Base-by-base conservation (phyloP, 1,284 basidiomycete genomes). In the Leucoagaricus sp. region DNA sequence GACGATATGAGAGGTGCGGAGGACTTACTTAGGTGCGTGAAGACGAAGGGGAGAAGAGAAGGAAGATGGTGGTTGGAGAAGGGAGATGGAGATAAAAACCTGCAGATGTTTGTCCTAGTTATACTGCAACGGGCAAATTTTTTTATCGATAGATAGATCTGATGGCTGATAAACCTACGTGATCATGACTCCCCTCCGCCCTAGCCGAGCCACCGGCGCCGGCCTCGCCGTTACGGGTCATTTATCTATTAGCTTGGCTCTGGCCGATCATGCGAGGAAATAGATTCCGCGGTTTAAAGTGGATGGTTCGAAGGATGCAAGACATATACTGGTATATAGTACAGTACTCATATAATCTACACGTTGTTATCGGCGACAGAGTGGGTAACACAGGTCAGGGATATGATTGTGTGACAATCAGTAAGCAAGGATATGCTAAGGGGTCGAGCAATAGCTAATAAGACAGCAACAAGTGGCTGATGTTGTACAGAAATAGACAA, bases 111-210 rank as follows among this genome's bases (percentile, higher is more conserved):
- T 81, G 77, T 74, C 69, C 78, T 80, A 78, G 75, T 82, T 83
- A 82, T 81, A 83, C 74, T 68, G 64, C 62, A 66, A 63, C 64
- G 69, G 68, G 64, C 60, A 77, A 81, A 78, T 72, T 74, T 78
- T 73, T 82, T 81, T 76, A 82, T 82, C 79, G 77, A 81, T 80
- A 71, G 68, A 66, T 61, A 65, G 70, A 72, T 75, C 67, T 73
- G 70, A 76, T 73, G 68, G 68, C 68, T 76, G 78, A 80, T 80
- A 73, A 69, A 63, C 25, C 41, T 64, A 64, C 64, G 68, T 75
- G 72, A 72, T 68, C 61, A 65, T 69, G 68, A 66, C 71, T 70
- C 55, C 47, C 55, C 55, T 57, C 63, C 62, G 67, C 57, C 61
- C 61, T 62, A 59, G 49, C 61, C 51, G 62, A 50, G 51, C 56